A percentile compares a stretch with the other conserved stretches of the same genome.
These are phyloP conservation scores for Nigrospora sphaerica DNA, from an alignment of 2,329 filamentous ascomycete species.

Conservation along the genomic window DNA sequence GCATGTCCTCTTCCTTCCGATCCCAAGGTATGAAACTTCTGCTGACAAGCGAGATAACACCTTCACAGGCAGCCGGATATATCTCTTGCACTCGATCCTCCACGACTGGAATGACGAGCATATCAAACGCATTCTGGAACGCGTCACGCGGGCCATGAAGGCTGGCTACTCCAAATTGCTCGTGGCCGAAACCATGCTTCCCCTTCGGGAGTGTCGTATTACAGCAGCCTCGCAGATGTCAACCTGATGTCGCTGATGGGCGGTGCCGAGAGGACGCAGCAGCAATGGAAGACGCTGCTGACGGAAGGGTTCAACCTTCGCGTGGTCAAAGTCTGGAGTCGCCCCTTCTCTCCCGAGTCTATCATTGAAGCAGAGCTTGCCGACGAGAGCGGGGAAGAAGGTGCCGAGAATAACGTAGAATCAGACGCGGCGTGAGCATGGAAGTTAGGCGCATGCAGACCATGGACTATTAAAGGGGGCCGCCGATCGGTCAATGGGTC, in stretches of 20 bases:
- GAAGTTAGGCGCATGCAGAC: too few relatives aligned
- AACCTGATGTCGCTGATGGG: background rate
- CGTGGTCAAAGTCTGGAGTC: background rate
- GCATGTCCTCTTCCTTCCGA: background rate
- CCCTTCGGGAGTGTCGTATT: background rate
- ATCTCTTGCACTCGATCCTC: slow-evolving; percentile 24
- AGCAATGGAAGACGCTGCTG: background rate
- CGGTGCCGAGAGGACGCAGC: background rate
- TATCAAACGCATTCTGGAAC: slow-evolving; percentile 21
- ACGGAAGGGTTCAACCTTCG: background rate
- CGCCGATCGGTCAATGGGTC: too few relatives aligned
- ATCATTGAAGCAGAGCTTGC: background rate
- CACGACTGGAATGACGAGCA: slow-evolving; percentile 31
- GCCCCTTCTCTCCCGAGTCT: background rate
- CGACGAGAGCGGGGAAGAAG: too few relatives aligned
- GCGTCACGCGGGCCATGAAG: slow-evolving; percentile 49
- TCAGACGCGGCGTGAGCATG: too few relatives aligned
- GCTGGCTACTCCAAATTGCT: slow-evolving; percentile 31
- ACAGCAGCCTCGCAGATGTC: background rate
- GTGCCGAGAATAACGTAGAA: too few relatives aligned
- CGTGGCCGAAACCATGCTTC: slow-evolving; percentile 14
- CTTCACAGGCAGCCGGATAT: slow-evolving; percentile 18
- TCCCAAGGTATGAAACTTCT: too few relatives aligned
- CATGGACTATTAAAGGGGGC: too few relatives aligned
- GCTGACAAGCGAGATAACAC: too few relatives aligned